Evolutionary conservation across 768 basidiomycete species (phyloP), one percentile per base, ranked within the genome.

Genomic region (Stropharia rugosoannulata): DNA sequence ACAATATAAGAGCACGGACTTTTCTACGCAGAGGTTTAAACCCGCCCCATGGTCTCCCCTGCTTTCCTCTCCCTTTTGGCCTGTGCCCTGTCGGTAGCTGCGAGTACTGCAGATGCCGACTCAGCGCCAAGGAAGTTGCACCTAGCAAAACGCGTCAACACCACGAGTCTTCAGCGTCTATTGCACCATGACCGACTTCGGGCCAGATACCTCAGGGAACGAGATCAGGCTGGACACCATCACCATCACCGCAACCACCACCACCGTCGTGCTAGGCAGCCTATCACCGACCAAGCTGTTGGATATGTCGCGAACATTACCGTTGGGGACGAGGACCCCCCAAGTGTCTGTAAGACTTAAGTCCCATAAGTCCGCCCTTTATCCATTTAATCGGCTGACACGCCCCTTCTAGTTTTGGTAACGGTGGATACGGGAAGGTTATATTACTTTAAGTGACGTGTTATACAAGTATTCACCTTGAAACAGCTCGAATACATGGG

Each of bases 401-500:
- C 7, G 8, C 6, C 10, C 29, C 45, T 27, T 46, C 45, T 48
- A 43, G 32, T 43, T 18, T 25, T 46, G n/a, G 7, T 43, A 27
- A 22, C 12, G 2, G 43, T 86, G 44, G 85, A 86, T 62, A 85
- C 85, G 2, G 83, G 82, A 64, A 84, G 82, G 55, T 56, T 22
- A 8, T 43, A 18, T 15, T 10, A 10, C 5, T 16, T 42, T 5
- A 18, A n/a, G 18, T 18, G 18, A 19, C 16, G 42, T 10, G 8
- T n/a, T n/a, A 46, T 68, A 67, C 13, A 15, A 22, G 16, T 32
- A 44, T 35, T n/a, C 27, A 46, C n/a, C 9, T 54, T 32, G 22
- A 7, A 16, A 40, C 37, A 84, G 83, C 67, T 85, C 85, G 16
- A 87, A 86, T 68, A 87, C 85, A 19, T 87, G 86, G 85, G 70